Evolutionary conservation across 768 basidiomycete genomes (phyloP), one percentile per base, ranked within the genome.

Genomic region (Auricularia sp.): DNA sequence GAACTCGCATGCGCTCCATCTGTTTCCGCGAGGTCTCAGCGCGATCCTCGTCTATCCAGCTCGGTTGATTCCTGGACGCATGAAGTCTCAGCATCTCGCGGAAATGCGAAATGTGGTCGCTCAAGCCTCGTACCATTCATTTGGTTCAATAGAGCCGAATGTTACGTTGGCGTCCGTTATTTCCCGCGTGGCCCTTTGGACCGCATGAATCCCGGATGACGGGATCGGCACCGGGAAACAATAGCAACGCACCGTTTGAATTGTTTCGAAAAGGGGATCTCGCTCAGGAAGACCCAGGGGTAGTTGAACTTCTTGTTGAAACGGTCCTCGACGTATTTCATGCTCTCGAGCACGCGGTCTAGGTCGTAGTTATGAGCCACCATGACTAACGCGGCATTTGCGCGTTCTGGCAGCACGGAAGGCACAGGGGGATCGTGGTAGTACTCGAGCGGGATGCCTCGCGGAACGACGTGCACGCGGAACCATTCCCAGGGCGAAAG

Each of bases 241-340:
- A 56, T 18, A 8, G 44, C 64, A n/a, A 71, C 81, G 68, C 71
- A 85, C 83, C 77, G 76, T 71, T 87, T 90, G 76, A 95, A 94
- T 18, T 84, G 82, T 1, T 87, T 85, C 14, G 82, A 78, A 74
- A 96, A 96, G 0, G 84, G 83, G 67, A 84, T 83, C 61, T 97
- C 94, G 72, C 96, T 96, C 66, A 98, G 78, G 75, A 97, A 89
- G 33, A 93, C 87, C 74, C 90, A 97, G 3, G 92, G 91, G 71
- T 97, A 96, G 24, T 82, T 80, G 69, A 84, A 89, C 66, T 80
- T 82, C 54, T 79, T 77, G 75, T 98, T 98, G 78, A 97, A 97
- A 47, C 89, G 79, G 71, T 92, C 88, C 76, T 98, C 96, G 76
- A 93, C 75, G 73, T 89, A 83, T 67, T 82, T 82, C 68, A 94